Evolutionary conservation across 768 basidiomycete genomes (phyloP).

Genomic region (Russula virescens): DNA sequence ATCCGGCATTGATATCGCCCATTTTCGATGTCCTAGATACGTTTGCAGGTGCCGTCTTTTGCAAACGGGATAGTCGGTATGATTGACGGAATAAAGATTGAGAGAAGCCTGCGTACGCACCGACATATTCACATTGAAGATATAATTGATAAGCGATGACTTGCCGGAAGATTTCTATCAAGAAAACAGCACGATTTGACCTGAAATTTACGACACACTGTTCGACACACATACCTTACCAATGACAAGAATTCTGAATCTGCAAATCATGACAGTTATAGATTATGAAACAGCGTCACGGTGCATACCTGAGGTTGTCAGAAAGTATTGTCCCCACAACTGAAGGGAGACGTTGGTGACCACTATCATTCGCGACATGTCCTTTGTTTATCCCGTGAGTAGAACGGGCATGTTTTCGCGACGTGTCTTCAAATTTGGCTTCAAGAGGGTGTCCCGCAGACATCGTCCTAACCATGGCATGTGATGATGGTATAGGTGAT

Average conservation of each 20-base stretch:
- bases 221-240: slow-evolving; percentile 1
- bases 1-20: neutral
- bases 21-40: neutral
- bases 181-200: no score
- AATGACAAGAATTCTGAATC: slow-evolving; percentile 2
- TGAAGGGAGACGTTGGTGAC: neutral
- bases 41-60: neutral
- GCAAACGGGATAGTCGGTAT: neutral
- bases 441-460: neutral
- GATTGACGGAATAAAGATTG: no score
- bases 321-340: neutral
- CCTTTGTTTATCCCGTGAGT: neutral
- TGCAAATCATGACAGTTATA: neutral
- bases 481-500: neutral
- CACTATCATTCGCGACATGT: neutral
- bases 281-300: neutral
- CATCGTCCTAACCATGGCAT: neutral
- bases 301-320: neutral
- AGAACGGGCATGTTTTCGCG: neutral
- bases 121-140: neutral
- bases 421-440: neutral
- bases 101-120: neutral
- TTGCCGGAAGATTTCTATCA: slow-evolving; percentile 1
- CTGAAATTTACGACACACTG: no score
- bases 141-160: neutral